These are phyloP conservation scores for Lepraria neglecta DNA, from an alignment of 495 filamentous ascomycete genomes.

Conservation along the genomic window DNA sequence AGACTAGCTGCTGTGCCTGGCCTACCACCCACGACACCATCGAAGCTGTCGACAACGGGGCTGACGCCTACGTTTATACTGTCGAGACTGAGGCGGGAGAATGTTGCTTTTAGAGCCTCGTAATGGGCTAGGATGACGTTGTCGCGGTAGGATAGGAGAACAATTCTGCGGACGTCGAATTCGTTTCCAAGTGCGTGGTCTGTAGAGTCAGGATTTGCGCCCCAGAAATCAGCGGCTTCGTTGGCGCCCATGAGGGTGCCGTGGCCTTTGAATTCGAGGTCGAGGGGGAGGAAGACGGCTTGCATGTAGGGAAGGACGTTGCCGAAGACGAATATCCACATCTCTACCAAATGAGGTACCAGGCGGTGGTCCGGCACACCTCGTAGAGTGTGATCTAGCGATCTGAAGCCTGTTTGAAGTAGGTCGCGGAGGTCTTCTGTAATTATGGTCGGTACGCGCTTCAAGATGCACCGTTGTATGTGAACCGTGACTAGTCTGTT, in stretches of 20 bases:
- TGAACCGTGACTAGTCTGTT: slow-evolving; percentile 81
- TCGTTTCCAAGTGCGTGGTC: slow-evolving; percentile 44
- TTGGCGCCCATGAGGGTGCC: slow-evolving; percentile 67
- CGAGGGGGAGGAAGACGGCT: slow-evolving; percentile 88
- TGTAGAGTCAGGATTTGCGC: slow-evolving; percentile 40
- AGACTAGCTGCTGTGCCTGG: slow-evolving; percentile 66
- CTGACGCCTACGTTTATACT: slow-evolving; percentile 57
- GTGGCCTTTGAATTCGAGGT: slow-evolving; percentile 84
- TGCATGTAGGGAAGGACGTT: slow-evolving; percentile 90
- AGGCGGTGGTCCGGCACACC: slow-evolving; percentile 74
- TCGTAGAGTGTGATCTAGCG: slow-evolving; percentile 73
- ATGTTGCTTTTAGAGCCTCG: slow-evolving; percentile 78
- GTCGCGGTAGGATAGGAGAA: slow-evolving; percentile 85
- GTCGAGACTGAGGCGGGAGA: slow-evolving; percentile 84
- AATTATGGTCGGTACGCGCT: slow-evolving; percentile 58
- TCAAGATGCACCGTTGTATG: slow-evolving; percentile 69
- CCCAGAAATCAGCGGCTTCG: slow-evolving; percentile 87
- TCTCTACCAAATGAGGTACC: slow-evolving; percentile 79
- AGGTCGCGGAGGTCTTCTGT: slow-evolving; percentile 77
- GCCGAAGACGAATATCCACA: slow-evolving; percentile 89
- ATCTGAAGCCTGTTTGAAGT: slow-evolving; percentile 72
- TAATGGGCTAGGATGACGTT: slow-evolving; percentile 78
- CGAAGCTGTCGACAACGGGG: slow-evolving; percentile 42
- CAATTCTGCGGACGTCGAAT: slow-evolving; percentile 82
- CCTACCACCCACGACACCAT: slow-evolving; percentile 45